Conservation (phyloP, 2,329 filamentous ascomycete genomes). For the Pyrenochaeta sp. region DNA sequence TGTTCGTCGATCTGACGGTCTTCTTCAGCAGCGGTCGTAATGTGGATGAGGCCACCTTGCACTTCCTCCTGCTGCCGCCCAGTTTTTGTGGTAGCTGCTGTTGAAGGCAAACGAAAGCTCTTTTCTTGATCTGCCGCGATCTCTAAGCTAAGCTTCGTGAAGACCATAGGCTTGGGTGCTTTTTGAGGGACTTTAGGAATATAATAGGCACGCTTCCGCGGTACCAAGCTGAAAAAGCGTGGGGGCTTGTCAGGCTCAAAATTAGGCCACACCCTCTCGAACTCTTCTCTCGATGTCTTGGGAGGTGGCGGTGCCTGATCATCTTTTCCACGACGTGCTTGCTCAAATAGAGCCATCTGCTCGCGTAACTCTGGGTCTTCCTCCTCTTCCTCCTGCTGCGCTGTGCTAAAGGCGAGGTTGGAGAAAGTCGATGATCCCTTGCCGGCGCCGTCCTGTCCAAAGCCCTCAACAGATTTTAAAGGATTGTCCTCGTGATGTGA, state of each 20-base stretch:
- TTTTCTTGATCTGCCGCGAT: conserved; percentile 87
- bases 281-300: conserved; percentile 76
- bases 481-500: conserved; percentile 51
- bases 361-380: conserved; percentile 45
- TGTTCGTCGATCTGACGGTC: conserved; percentile 55
- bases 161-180: conserved; percentile 80
- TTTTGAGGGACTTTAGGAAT: conserved; percentile 80
- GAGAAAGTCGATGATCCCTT: conserved; percentile 29
- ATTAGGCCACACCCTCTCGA: conserved; percentile 81
- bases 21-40: conserved; percentile 53
- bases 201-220: conserved; percentile 79
- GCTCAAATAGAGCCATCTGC: conserved; percentile 44
- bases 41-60: conserved; percentile 64
- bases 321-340: conserved; percentile 44
- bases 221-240: conserved; percentile 83
- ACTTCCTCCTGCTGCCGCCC: conserved; percentile 58
- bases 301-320: conserved; percentile 69
- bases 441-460: conserved; percentile 15
- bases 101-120: conserved; percentile 75
- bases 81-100: conserved; percentile 59
- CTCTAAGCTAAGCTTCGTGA: conserved; percentile 88
- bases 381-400: conserved; percentile 36
- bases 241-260: conserved; percentile 80
- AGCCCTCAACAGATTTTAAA: conserved; percentile 41
- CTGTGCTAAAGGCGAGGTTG: conserved; percentile 21